Evolutionary conservation across 2,329 filamentous ascomycete species (phyloP).

Genomic region (Talaromyces islandicus): DNA sequence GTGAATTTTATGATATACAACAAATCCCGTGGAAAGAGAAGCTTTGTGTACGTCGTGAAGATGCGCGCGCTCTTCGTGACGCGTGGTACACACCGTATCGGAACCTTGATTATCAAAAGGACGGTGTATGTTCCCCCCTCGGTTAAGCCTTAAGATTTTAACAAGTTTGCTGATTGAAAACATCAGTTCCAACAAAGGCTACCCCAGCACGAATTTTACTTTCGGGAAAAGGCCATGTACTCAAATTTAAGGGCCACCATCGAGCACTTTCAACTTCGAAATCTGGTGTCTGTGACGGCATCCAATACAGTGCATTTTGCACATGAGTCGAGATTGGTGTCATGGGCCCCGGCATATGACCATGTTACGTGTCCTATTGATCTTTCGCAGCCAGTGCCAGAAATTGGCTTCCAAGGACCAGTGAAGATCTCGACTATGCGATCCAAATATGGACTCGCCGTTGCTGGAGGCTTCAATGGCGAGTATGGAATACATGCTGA

Average conservation of each 20-base stretch:
- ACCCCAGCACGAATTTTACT: slow-evolving; percentile 40
- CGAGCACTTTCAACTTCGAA: slow-evolving; percentile 55
- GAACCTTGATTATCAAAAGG: slow-evolving; percentile 26
- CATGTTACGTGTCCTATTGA: slow-evolving; percentile 43
- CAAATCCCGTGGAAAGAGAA: slow-evolving; percentile 37
- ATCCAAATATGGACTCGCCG: slow-evolving; percentile 42
- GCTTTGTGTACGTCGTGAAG: slow-evolving; percentile 29
- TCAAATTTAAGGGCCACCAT: slow-evolving; percentile 45
- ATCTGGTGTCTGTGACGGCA: slow-evolving; percentile 49
- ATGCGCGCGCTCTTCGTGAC: slow-evolving; percentile 33
- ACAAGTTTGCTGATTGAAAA: not conserved
- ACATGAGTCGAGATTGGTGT: slow-evolving; percentile 41
- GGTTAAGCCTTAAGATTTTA: not conserved
- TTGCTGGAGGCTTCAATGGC: slow-evolving; percentile 53
- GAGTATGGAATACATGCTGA: slow-evolving; percentile 49
- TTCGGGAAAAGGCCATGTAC: slow-evolving; percentile 45
- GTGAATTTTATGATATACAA: slow-evolving; percentile 33
- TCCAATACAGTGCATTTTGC: slow-evolving; percentile 53
- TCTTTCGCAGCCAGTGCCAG: slow-evolving; percentile 35
- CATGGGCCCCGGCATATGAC: slow-evolving; percentile 43
- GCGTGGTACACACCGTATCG: slow-evolving; percentile 37
- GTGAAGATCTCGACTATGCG: slow-evolving; percentile 51
- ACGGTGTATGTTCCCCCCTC: slow-evolving; percentile 11
- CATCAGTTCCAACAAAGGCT: slow-evolving; percentile 24
- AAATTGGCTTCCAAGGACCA: slow-evolving; percentile 28